Evolutionary conservation across 805 yeast genomes (phyloP), one percentile per base, ranked within the genome.

Genomic region (Myxozyma melibiosi): DNA sequence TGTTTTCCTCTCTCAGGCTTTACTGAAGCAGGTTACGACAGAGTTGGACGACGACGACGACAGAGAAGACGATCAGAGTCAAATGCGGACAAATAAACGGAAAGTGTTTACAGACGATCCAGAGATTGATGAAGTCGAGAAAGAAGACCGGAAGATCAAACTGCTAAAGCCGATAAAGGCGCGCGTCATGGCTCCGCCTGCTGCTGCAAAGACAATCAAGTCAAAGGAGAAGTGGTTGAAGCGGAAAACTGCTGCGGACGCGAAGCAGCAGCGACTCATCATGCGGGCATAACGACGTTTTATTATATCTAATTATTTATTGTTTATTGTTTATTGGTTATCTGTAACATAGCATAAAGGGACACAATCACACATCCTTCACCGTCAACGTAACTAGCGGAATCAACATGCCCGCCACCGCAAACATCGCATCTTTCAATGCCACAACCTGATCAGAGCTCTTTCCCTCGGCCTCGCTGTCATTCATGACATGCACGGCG

Each of bases 401-500:
- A 20, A 71, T 51, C 30, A 64, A 28, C 72, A 71, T 67, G 16
- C 74, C 74, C 3, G 61, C 40, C 2, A 65, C 55, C n/a, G 71
- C 57, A 13, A 66, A 58, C 7, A 51, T 56, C 27, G 64, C 41
- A 39, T 70, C 73, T 16, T 40, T 34, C 34, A 40, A 24, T 16
- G 50, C 48, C 9, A 4, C 30, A 2, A 14, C 14, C 34, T 35
- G 40, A 9, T 28, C 33, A 24, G 53, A 58, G 5, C 44, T 34
- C 30, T 65, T 53, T 24, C 41, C 57, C 14, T 34, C 52, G 13
- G 55, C 63, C 14, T 49, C 52, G 27, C 65, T 39, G 20, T 78
- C 80, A 48, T 74, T 71, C 74, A 84, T 76, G 2, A 85, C 81
- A 65, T 86, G 88, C 62, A 82, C 75, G 9, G 89, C 87, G 34